Evolutionary conservation across 495 filamentous ascomycete genomes (phyloP).

Genomic region (Staphylotrichum longicolle): DNA sequence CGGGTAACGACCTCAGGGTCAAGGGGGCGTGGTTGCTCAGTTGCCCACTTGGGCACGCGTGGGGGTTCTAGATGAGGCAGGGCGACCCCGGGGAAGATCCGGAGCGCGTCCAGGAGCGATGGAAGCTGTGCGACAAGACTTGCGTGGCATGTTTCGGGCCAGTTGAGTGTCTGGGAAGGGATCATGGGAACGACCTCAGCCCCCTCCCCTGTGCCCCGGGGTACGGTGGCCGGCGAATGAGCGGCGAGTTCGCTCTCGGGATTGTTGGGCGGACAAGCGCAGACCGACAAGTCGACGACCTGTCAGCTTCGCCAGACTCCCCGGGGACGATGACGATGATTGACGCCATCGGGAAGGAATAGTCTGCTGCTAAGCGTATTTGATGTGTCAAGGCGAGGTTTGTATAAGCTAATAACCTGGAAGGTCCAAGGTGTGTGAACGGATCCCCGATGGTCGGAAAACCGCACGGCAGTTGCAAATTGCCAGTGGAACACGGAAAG

Average conservation of each 20-base stretch:
- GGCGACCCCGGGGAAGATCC: slow-evolving; percentile 6
- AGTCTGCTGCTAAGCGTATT: not conserved
- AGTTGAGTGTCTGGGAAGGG: slow-evolving; percentile 6
- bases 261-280: not conserved
- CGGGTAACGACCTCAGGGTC: not conserved
- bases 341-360: not conserved
- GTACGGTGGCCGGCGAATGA: slow-evolving; percentile 5
- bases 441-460: not conserved
- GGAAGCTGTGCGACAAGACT: slow-evolving; percentile 8
- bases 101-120: not conserved
- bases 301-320: not conserved
- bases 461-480: not conserved
- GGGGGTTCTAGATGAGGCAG: slow-evolving; percentile 14
- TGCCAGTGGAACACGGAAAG: too few relatives aligned
- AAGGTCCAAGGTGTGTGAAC: not conserved
- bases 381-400: slow-evolving; percentile 11
- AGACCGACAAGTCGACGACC: not conserved
- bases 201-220: not conserved
- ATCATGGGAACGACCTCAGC: slow-evolving; percentile 7
- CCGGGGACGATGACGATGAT: not conserved
- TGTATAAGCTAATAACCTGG: slow-evolving; percentile 5
- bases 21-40: slow-evolving; percentile 9
- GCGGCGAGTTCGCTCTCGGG: not conserved
- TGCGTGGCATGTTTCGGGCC: slow-evolving; percentile 18
- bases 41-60: slow-evolving; percentile 14